phyloP scores from a whole-genome alignment of 306 rosid species.

The Aeschynomene evenia region DNA sequence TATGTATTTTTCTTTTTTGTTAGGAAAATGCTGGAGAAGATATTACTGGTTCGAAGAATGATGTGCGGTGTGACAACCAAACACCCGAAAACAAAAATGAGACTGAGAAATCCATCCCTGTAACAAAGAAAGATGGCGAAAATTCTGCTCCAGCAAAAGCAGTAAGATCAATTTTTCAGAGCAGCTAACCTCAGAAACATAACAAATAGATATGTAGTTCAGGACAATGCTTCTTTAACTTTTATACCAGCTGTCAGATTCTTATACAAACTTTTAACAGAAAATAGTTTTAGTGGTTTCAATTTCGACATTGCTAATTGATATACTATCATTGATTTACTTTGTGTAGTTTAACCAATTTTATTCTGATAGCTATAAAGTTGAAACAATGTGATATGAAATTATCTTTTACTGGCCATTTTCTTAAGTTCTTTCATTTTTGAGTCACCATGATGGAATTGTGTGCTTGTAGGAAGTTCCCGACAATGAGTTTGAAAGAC shows the following conservation, averaged over 20 bases:
- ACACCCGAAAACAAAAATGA: constrained; percentile 64
- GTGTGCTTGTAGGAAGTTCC: constrained; percentile 55
- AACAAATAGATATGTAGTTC: background rate
- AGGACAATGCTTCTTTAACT: background rate
- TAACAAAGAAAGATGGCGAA: constrained; percentile 66
- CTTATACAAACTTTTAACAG: background rate
- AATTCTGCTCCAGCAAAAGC: constrained; percentile 59
- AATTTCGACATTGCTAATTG: background rate
- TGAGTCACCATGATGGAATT: constrained; percentile 1
- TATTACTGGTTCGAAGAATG: constrained; percentile 50
- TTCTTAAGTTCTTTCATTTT: background rate
- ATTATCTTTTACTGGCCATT: background rate
- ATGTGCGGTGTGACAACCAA: constrained; percentile 46
- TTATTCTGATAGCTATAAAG: background rate
- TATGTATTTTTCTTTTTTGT: constrained; percentile 18
- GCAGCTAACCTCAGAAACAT: background rate
- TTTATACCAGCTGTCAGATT: background rate
- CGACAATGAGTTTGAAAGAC: constrained; percentile 86
- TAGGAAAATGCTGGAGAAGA: constrained; percentile 63
- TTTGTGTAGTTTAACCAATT: background rate
- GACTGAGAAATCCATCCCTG: constrained; percentile 58
- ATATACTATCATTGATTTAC: constrained; percentile 12
- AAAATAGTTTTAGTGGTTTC: background rate
- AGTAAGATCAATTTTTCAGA: constrained; percentile 47
- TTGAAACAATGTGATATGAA: background rate